Percentiles rank a stretch among this genome's conserved stretches.
Conservation (phyloP, 768 basidiomycete species). For the Arthromyces matolae region DNA sequence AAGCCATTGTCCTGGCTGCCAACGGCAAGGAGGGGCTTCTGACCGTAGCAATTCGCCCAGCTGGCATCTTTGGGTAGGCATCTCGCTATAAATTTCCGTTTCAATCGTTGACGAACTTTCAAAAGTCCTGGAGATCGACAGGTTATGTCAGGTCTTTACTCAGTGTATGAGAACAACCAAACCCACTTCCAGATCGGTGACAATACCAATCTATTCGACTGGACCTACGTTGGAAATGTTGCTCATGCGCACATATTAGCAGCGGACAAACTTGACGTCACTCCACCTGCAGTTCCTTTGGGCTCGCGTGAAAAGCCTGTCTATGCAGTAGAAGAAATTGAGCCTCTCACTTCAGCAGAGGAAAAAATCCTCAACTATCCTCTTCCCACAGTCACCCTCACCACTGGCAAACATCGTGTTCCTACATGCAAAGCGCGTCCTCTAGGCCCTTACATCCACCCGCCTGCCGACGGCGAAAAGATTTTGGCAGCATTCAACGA, state of each 20-base stretch:
- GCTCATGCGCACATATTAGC: conserved; percentile 93
- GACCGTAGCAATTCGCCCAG: conserved; percentile 88
- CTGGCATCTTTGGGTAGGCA: conserved; percentile 92
- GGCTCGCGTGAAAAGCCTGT: conserved; percentile 34
- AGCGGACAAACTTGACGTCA: conserved; percentile 73
- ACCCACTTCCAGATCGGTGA: conserved; percentile 92
- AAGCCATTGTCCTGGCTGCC: conserved; percentile 76
- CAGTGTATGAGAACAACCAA: conserved; percentile 76
- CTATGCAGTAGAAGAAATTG: conserved; percentile 34
- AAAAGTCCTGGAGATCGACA: conserved; percentile 91
- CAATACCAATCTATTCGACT: conserved; percentile 92
- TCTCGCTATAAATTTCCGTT: not conserved
- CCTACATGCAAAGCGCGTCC: conserved; percentile 82
- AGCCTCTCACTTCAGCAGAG: conserved; percentile 39
- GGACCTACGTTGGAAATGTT: conserved; percentile 95
- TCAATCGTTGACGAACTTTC: conserved; percentile 5
- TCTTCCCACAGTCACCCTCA: conserved; percentile 58
- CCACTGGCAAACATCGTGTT: conserved; percentile 59
- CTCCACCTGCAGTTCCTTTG: conserved; percentile 41
- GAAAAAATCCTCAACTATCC: conserved; percentile 43
- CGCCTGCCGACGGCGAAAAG: conserved; percentile 52
- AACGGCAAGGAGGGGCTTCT: conserved; percentile 82
- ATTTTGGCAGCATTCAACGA: conserved; percentile 56
- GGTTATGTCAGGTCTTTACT: conserved; percentile 71
- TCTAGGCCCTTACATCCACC: conserved; percentile 74